Base-by-base conservation (phyloP, 441 rosid species). In the Geranium incanum region DNA sequence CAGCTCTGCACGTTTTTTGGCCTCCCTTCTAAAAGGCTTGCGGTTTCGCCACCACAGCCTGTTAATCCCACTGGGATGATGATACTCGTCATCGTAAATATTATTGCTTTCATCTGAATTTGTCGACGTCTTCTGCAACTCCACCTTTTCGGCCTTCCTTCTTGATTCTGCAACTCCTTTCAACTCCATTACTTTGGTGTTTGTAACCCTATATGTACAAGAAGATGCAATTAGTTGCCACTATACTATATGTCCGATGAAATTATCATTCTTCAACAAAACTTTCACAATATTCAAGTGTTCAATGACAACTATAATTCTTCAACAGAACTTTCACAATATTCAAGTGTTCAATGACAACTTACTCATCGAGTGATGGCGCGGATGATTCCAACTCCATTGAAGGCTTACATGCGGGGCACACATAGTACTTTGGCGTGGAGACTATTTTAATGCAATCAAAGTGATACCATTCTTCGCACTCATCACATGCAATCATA, bases 401-500 rank as follows among this genome's bases (percentile, higher is more conserved):
- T 66, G 63, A 72, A 67, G 95, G 96, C 21, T 81, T 79, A 73
- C 99, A 94, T 36, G 99, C 99, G 19, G 91, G 82, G 80, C 99
- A 94, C 67, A 86, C 74, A 77, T 79, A 90, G 21, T 67, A 57
- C 81, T 84, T 76, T 1, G 85, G 85, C 6, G 71, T 78, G 70
- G 75, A 78, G 57, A 39, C 75, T 78, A 94, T 71, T 66, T 84
- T 89, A 33, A 94, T 66, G 50, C 99, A 94, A 39, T 80, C 84
- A 12, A 84, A 67, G 79, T 94, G 98, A 76, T 91, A 94, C 88
- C 90, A 76, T 78, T 94, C 98, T 7, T 81, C 75, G 72, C 98
- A 91, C 3, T 60, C 80, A 72, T 79, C 75, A 75, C 98, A 94
- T 23, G 82, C 80, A 64, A 91, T 78, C 87, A 88, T 87, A 69